Percentiles rank a stretch among this genome's conserved stretches.
Evolutionary conservation across 1,284 basidiomycete genomes (phyloP).

Genomic region (Cutaneotrichosporon dermatis): DNA sequence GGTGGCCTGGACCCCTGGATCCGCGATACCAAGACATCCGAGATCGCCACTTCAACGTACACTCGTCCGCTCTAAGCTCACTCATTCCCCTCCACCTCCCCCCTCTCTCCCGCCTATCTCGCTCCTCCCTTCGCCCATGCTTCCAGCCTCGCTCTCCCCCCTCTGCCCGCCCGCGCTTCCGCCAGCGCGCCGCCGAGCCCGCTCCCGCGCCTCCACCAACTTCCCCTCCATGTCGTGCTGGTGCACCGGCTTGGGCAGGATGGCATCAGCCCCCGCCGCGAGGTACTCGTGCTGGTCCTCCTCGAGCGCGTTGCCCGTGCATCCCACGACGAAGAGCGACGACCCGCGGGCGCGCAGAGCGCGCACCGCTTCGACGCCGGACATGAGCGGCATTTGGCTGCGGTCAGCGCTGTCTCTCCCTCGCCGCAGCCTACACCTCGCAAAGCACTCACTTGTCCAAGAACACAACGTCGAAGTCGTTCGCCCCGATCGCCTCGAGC

Average conservation of each 20-base stretch:
- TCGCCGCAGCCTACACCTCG: not conserved
- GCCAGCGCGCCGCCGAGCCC: constrained; percentile 9
- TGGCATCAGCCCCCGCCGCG: constrained; percentile 63
- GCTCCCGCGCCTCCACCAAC: constrained; percentile 30
- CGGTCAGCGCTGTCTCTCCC: not conserved
- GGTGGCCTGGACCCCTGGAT: too few species aligned
- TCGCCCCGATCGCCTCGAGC: constrained; percentile 59
- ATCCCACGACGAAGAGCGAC: constrained; percentile 68
- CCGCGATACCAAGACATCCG: too few species aligned
- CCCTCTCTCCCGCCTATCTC: too few species aligned
- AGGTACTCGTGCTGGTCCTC: constrained; percentile 66
- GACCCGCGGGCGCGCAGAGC: constrained; percentile 64
- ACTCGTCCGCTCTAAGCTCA: too few species aligned
- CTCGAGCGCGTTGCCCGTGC: constrained; percentile 60
- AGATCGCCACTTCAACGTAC: too few species aligned
- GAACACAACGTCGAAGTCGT: constrained; percentile 14
- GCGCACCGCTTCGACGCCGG: constrained; percentile 66
- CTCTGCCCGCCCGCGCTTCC: too few species aligned
- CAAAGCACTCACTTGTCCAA: constrained; percentile 12
- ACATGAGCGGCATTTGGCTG: constrained; percentile 62
- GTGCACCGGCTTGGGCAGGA: constrained; percentile 45
- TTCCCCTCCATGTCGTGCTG: constrained; percentile 36
- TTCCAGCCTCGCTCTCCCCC: too few species aligned
- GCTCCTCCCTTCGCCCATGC: too few species aligned
- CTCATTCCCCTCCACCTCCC: constrained; percentile 9